Evolutionary conservation across 495 filamentous ascomycete species (phyloP), one percentile per base, ranked within the genome.

Genomic region (Immersiella caudata): DNA sequence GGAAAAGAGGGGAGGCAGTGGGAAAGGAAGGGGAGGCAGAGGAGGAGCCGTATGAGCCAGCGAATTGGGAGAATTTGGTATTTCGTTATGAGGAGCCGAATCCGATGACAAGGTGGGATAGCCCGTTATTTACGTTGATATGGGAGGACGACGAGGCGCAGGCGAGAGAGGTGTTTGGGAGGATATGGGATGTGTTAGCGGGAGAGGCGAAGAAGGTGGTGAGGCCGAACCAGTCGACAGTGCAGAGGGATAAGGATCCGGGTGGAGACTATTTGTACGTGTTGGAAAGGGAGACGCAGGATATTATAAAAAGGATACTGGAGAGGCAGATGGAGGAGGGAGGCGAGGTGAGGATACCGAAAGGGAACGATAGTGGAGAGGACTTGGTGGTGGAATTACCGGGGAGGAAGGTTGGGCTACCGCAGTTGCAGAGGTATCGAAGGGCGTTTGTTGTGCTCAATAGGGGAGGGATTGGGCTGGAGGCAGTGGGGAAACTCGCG

Each of bases 51-150:
- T 93, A 92, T 77, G 81, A 84, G 6, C 75, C 81, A 0, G 85
- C 88, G 4, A 88, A 92, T 69, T 93, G 96, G 81, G 91, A 97
- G 73, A 97, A 97, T 77, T 87, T 99, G 20, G 89, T 97, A 57
- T 97, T 94, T 74, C 88, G 95, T 57, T 97, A 96, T 76, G 95
- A 99, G 78, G 95, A 98, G 80, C 95, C 95, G 16, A 97, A 94
- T 80, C 89, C 91, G 59, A 94, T 97, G 91, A 91, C 87, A 18
- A 85, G 95, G 56, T 99, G 95, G 95, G 95, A 99, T 76, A 91
- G 89, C 68, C 95, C 95, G 6, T 84, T 97, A 22, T 98, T 97
- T 81, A 94, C 93, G 9, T 88, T 97, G 0, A 87, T 91, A 12
- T 93, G 88, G 82, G 85, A 89, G 14, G 95, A 99, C 74, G 81